Conservation (phyloP, 1,284 basidiomycete species). For the Puccinia coronata region DNA sequence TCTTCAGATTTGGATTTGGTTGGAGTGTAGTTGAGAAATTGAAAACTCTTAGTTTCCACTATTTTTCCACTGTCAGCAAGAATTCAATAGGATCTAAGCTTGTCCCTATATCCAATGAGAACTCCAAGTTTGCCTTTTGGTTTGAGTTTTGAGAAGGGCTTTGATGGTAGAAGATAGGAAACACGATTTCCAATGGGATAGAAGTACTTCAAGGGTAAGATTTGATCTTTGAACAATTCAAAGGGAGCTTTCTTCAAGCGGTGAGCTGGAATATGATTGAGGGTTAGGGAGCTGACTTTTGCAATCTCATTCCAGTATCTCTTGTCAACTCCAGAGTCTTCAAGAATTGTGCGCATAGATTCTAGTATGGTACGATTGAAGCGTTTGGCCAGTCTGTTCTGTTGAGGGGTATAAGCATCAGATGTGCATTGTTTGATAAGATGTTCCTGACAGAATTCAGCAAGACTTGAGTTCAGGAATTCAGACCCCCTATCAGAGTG, state of each 20-base stretch:
- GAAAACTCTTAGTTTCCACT: background rate
- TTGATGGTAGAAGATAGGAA: background rate
- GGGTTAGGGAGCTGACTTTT: background rate
- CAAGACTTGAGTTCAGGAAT: background rate
- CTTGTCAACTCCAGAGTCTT: background rate
- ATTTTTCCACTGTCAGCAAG: background rate
- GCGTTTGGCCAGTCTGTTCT: background rate
- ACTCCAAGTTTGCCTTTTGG: conserved; percentile 1
- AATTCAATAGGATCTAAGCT: background rate
- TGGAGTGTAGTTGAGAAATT: background rate
- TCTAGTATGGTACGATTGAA: background rate
- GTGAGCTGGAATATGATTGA: no score
- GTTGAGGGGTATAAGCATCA: background rate
- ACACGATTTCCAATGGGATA: no score
- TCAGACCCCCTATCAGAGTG: background rate
- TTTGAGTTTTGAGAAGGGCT: background rate
- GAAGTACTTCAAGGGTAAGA: no score
- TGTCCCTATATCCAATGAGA: background rate
- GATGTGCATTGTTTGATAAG: background rate
- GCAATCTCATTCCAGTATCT: background rate
- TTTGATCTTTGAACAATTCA: no score
- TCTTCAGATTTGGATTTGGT: background rate
- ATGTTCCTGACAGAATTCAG: background rate
- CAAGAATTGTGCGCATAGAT: background rate
- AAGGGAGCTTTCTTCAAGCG: no score